These are phyloP conservation scores for Talaromyces sp. DNA, from an alignment of 2,329 filamentous ascomycete genomes.

Conservation along the genomic window DNA sequence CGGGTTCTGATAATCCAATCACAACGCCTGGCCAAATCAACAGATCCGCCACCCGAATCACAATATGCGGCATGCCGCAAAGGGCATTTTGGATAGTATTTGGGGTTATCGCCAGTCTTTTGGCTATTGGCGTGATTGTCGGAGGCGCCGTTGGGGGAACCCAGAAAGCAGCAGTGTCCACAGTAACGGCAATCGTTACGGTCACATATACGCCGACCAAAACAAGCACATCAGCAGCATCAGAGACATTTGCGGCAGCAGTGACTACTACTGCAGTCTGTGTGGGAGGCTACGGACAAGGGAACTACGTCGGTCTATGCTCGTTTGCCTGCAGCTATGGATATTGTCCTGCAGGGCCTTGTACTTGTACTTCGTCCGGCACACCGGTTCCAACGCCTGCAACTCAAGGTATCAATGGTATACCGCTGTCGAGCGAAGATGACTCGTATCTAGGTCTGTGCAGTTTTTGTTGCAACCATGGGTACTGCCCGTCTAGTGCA, in stretches of 20 bases:
- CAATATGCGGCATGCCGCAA: constrained; percentile 12
- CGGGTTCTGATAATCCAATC: not conserved
- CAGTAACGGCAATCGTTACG: not conserved
- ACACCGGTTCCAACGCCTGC: constrained; percentile 25
- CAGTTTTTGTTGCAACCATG: constrained; percentile 46
- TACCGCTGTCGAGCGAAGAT: constrained; percentile 24
- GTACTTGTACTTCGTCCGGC: constrained; percentile 29
- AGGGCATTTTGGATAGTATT: constrained; percentile 12
- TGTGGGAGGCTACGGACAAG: constrained; percentile 27
- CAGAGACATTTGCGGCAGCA: not conserved
- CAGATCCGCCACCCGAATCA: not conserved
- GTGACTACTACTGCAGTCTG: constrained; percentile 19
- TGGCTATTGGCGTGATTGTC: constrained; percentile 11
- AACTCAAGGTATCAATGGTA: constrained; percentile 22
- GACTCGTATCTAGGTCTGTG: constrained; percentile 46
- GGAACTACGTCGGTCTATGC: constrained; percentile 31
- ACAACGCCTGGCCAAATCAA: not conserved
- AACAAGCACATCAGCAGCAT: not conserved
- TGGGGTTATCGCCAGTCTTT: not conserved
- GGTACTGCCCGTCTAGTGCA: constrained; percentile 42
- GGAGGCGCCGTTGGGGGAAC: constrained; percentile 11
- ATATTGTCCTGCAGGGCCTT: constrained; percentile 32
- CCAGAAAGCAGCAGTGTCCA: not conserved
- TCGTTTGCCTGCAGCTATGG: constrained; percentile 30
- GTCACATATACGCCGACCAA: not conserved